Conservation (phyloP, 2,329 filamentous ascomycete genomes). For the Trichoderma harzianum region DNA sequence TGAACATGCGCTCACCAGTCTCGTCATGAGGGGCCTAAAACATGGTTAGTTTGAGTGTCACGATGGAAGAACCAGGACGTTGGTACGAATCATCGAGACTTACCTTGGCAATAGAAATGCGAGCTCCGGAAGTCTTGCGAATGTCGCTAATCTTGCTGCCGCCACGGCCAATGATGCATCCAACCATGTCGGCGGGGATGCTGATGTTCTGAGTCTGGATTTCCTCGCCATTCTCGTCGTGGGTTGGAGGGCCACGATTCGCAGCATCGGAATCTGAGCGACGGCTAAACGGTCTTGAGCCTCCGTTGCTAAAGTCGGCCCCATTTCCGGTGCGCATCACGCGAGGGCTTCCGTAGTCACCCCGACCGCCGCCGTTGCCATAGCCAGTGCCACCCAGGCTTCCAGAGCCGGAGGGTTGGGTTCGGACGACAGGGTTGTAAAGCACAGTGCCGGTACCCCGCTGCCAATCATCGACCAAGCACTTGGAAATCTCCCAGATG, state of each 20-base stretch:
- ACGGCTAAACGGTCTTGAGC: conserved; percentile 64
- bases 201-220: conserved; percentile 99
- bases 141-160: conserved; percentile 99
- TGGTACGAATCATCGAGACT: conserved; percentile 21
- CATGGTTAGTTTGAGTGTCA: background rate
- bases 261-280: conserved; percentile 81
- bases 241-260: conserved; percentile 76
- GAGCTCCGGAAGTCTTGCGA: conserved; percentile 89
- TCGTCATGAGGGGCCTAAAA: conserved; percentile 83
- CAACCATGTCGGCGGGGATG: conserved; percentile 99
- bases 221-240: conserved; percentile 95
- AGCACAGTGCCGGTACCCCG: conserved; percentile 94
- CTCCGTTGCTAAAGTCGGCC: conserved; percentile 88
- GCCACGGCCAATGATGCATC: conserved; percentile 94
- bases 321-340: conserved; percentile 96
- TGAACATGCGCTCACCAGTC: conserved; percentile 98
- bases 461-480: conserved; percentile 95
- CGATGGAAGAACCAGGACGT: background rate
- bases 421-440: conserved; percentile 93
- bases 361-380: conserved; percentile 33
- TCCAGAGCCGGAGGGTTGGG: conserved; percentile 59
- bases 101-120: conserved; percentile 95
- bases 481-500: conserved; percentile 98
- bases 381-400: conserved; percentile 37
- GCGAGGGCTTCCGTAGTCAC: conserved; percentile 61